Evolutionary conservation across 768 basidiomycete species (phyloP).

Genomic region (Rhizopogon rudus): DNA sequence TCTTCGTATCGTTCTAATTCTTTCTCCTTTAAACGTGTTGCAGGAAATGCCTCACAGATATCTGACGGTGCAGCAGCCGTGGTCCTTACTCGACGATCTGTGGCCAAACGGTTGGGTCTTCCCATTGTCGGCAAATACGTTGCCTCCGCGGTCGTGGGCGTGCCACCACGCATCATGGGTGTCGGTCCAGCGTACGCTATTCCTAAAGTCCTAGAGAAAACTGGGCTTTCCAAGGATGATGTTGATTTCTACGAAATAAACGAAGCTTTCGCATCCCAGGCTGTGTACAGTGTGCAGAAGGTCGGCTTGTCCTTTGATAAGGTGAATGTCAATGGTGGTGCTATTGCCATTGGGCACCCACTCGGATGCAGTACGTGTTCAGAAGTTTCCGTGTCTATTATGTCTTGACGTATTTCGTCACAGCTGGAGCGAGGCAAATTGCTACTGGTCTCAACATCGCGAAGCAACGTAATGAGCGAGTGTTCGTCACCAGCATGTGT

Average conservation of each 20-base stretch:
- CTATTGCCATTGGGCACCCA: conserved; percentile 87
- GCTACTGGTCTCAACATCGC: conserved; percentile 81
- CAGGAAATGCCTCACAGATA: conserved; percentile 82
- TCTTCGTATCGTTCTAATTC: not conserved
- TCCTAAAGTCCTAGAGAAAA: conserved; percentile 63
- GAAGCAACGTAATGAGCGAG: conserved; percentile 66
- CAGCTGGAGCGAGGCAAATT: conserved; percentile 82
- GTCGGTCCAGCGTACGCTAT: conserved; percentile 89
- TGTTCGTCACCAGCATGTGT: conserved; percentile 92
- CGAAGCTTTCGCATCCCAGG: conserved; percentile 85
- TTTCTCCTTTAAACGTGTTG: not conserved
- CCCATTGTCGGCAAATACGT: conserved; percentile 86
- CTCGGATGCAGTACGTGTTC: conserved; percentile 69
- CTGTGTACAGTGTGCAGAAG: conserved; percentile 65
- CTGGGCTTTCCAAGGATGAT: conserved; percentile 62
- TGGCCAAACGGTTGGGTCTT: conserved; percentile 79
- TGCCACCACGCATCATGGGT: conserved; percentile 87
- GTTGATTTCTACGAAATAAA: conserved; percentile 93
- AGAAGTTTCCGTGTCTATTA: conserved; percentile 2
- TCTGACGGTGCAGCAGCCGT: conserved; percentile 94
- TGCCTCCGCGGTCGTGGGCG: conserved; percentile 64
- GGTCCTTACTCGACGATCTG: conserved; percentile 72
- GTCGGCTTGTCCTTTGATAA: conserved; percentile 70
- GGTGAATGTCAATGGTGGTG: conserved; percentile 85
- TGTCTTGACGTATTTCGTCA: not conserved